Conservation (phyloP, 148 eudicot species). For the Pharnaceum exiguum region DNA sequence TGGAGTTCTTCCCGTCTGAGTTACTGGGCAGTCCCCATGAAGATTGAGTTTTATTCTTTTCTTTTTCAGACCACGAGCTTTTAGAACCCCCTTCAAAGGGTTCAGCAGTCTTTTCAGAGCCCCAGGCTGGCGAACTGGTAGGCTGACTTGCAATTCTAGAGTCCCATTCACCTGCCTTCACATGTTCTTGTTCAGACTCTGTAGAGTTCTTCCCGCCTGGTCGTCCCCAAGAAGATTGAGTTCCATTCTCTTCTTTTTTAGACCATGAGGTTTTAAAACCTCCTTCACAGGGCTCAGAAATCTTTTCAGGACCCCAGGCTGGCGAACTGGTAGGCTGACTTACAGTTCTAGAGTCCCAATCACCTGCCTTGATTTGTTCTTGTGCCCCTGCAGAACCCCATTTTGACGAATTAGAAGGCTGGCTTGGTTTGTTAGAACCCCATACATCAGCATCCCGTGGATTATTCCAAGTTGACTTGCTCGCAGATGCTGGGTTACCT, state of each 20-base stretch:
- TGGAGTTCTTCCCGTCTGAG: neutral
- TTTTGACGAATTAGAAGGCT: neutral
- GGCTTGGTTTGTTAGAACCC: conserved; percentile 7
- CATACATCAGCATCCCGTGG: conserved; percentile 9
- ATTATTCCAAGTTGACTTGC: conserved; percentile 14
- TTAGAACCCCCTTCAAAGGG: neutral
- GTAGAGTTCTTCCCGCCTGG: conserved; percentile 7
- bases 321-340: neutral
- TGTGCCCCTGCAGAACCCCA: conserved; percentile 5
- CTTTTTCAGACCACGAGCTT: neutral
- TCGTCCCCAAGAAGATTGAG: conserved; percentile 23
- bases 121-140: conserved; percentile 11
- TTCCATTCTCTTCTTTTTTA: conserved; percentile 13
- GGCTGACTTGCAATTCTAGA: conserved; percentile 2
- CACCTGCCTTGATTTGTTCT: conserved; percentile 4
- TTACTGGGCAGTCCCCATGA: conserved; percentile 4
- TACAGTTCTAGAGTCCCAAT: conserved; percentile 18
- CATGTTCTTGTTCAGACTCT: no score
- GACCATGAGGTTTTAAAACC: conserved; percentile 17
- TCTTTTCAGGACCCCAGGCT: neutral
- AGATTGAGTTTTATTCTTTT: neutral
- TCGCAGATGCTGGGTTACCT: conserved; percentile 6
- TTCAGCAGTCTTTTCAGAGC: neutral
- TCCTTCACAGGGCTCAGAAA: neutral
- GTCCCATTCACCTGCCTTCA: conserved; percentile 2